Evolutionary conservation across 768 basidiomycete species (phyloP), one percentile per base, ranked within the genome.

Genomic region (Amanita muscaria): DNA sequence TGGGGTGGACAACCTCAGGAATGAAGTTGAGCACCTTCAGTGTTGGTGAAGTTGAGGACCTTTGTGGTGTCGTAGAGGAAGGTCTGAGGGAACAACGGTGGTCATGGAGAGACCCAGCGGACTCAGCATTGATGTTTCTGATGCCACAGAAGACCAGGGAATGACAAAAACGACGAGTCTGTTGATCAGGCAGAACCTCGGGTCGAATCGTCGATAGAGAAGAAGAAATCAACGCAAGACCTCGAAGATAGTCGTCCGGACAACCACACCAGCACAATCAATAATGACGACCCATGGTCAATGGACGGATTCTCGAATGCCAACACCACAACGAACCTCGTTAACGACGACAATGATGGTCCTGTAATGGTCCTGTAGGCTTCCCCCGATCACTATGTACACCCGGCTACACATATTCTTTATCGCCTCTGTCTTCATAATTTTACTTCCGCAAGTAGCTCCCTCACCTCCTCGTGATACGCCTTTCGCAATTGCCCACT

Each of bases 11-110:
- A 67, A 69, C 10, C 72, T 96, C 9, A 72, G 74, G 29, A 68
- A 73, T 9, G 87, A 93, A 54, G 84, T 97, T 5, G 87, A 92
- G 53, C 63, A 82, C 33, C 74, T 96, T n/a, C n/a, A n/a, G n/a
- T 4, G 81, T 77, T 0, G 80, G 80, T 3, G 91, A 98, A 62
- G 87, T 97, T 2, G 84, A 86, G 48, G 83, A 88, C 2, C 68
- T 96, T n/a, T 68, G 85, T 9, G 83, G 80, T 1, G 83, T 92
- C 0, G 88, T 97, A 1, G 87, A 93, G 59, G 83, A 88, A 47
- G 89, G 89, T 3, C 68, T 96, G 42, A 76, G 80, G 49, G 88
- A 89, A 50, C 62, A 90, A 21, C 65, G 83, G 30, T 61, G 69
- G 30, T 69, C 67, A 3, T 64, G 80, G 48, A 47, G 39, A 12